Evolutionary conservation across 345 rosid species (phyloP).

Genomic region (Heritiera littoralis): DNA sequence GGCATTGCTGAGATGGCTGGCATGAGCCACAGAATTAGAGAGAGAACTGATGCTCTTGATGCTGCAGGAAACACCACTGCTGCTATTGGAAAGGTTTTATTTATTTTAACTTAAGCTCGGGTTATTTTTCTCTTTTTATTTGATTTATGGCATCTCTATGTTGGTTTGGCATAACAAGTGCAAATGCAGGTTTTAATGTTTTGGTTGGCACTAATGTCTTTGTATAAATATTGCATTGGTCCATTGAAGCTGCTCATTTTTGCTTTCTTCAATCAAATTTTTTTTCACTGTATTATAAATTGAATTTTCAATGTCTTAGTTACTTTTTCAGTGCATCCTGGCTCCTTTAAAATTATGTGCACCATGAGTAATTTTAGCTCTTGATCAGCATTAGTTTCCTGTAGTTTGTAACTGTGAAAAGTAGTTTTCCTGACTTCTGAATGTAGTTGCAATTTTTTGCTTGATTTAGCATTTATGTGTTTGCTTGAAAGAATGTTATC

Average conservation of each 20-base stretch:
- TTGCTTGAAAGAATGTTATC: not conserved
- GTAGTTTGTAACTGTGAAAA: not conserved
- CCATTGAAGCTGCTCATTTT: not conserved
- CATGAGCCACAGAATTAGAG: constrained; percentile 77
- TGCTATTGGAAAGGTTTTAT: constrained; percentile 72
- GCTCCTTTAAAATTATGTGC: not conserved
- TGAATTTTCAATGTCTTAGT: not conserved
- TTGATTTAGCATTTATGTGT: not conserved
- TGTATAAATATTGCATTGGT: not conserved
- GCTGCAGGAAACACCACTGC: constrained; percentile 88
- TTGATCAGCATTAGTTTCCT: not conserved
- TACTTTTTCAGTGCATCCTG: not conserved
- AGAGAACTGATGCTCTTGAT: constrained; percentile 84
- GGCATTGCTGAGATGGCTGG: constrained; percentile 92
- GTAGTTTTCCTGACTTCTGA: not conserved
- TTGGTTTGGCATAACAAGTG: not conserved
- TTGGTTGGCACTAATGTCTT: not conserved
- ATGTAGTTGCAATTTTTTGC: not conserved
- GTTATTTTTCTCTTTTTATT: not conserved
- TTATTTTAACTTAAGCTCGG: constrained; percentile 5
- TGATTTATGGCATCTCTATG: constrained; percentile 1
- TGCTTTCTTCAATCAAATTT: not conserved
- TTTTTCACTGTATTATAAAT: not conserved
- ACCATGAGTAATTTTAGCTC: not conserved
- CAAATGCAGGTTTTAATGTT: not conserved